These are phyloP conservation scores for Chrysosporium keratinophilum DNA, from an alignment of 2,329 filamentous ascomycete species.

Conservation along the genomic window DNA sequence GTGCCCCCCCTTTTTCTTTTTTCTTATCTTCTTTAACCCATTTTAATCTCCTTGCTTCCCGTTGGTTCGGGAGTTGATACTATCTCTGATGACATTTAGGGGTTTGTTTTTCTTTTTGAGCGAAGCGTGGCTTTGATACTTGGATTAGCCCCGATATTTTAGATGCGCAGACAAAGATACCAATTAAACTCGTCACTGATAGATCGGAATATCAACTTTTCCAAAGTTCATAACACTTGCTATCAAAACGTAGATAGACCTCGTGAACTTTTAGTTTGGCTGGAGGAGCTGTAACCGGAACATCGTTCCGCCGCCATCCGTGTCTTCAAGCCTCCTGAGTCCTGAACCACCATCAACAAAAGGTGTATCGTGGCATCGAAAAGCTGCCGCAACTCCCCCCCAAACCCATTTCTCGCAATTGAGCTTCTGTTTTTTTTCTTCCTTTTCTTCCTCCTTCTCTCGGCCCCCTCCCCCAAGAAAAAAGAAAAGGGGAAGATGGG, in stretches of 20 bases:
- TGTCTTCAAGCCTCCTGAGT: not conserved
- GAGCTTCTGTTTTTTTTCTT: too few species aligned
- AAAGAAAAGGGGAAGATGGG: conserved; percentile 5
- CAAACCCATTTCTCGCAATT: not conserved
- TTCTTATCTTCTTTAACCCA: not conserved
- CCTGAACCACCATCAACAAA: not conserved
- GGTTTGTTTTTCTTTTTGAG: not conserved
- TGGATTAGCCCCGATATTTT: too few species aligned
- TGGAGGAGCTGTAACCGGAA: not conserved
- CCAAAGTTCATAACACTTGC: too few species aligned
- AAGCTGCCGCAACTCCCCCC: not conserved
- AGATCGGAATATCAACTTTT: too few species aligned
- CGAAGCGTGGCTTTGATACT: not conserved
- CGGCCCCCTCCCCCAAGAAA: too few species aligned
- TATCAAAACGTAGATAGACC: not conserved
- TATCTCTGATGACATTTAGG: not conserved
- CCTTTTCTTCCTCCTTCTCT: too few species aligned
- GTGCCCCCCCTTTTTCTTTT: not conserved
- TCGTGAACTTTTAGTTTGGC: not conserved
- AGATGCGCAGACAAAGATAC: too few species aligned
- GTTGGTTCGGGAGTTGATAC: not conserved
- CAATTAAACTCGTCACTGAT: too few species aligned
- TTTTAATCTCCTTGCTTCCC: not conserved
- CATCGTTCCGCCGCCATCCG: not conserved
- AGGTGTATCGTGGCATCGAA: conserved; percentile 10